Evolutionary conservation across 805 yeast genomes (phyloP), one percentile per base, ranked within the genome.

Genomic region (Zygosaccharomyces gambellarensis): DNA sequence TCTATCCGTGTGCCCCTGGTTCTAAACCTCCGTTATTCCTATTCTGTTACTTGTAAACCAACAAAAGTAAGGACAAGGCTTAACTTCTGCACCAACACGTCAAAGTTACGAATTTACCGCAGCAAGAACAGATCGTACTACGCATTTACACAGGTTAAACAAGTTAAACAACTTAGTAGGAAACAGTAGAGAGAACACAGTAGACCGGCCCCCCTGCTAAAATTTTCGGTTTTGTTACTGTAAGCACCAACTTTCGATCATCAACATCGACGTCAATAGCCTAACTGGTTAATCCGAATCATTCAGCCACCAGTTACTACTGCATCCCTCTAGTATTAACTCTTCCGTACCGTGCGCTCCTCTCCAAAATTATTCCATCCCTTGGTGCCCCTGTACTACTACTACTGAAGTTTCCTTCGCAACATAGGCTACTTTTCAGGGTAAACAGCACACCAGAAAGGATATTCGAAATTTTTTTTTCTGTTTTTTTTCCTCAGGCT

Each of bases 71-170:
- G 21, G 19, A 42, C n/a, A 17, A 40, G 27, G 38, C 36, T 42
- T 25, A 30, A 22, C 19, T 29, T 25, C 45, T 30, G 27, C 27
- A 42, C 36, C 4, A 19, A 28, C 27, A 19, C 45, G 36, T 42
- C 36, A 42, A 34, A 31, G 42, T 30, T 11, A 42, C 45, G 38
- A 30, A 42, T 42, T 31, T 42, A 42, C 45, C 45, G 45, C 45
- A 42, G 45, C 36, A 30, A 42, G 3, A 10, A 29, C 29, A 3
- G 23, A 31, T 42, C 28, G 36, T 42, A 42, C 38, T 34, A 32
- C 6, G 17, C 32, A 34, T 25, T 28, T 25, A 42, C 32, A 19
- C 45, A 31, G 28, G 36, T 29, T 17, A 17, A 41, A 12, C 29
- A 22, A 42, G 25, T 29, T 17, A 17, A 41, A 12, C 21, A 22